These are phyloP conservation scores for Spiraea crenata DNA, from an alignment of 331 rosid species.

Conservation along the genomic window DNA sequence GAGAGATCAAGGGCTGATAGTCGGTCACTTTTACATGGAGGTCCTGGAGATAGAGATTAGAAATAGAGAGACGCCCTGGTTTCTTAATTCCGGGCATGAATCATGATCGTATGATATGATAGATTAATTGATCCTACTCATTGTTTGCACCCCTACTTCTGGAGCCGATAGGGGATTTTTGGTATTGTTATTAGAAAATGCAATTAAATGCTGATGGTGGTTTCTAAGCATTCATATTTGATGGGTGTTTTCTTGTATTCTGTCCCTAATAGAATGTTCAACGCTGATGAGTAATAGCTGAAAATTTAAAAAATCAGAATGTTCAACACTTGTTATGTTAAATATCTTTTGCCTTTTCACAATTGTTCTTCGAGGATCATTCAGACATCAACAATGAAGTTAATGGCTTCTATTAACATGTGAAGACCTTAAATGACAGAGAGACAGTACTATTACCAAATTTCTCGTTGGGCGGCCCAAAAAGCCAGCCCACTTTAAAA, in stretches of 20 bases:
- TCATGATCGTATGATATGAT: not conserved
- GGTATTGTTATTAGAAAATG: constrained; percentile 9
- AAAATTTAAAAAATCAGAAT: no score
- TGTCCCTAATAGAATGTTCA: no score
- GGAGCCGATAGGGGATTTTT: constrained; percentile 35
- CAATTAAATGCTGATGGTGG: constrained; percentile 2
- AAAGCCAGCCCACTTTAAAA: no score
- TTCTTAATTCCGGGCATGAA: constrained; percentile 26
- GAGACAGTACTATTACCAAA: no score
- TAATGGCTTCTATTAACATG: no score
- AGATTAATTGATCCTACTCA: constrained; percentile 12
- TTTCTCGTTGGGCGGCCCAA: no score
- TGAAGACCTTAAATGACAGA: no score
- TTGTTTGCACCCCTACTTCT: constrained; percentile 35
- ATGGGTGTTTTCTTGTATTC: not conserved
- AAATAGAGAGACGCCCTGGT: not conserved
- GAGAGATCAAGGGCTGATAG: constrained; percentile 12
- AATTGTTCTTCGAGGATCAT: no score
- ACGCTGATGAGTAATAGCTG: no score
- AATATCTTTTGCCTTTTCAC: no score
- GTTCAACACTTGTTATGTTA: no score
- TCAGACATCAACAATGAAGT: no score
- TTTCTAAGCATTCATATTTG: not conserved
- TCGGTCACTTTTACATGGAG: not conserved
- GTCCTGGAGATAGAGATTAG: not conserved